Percentiles rank a stretch among this genome's conserved stretches.
These are phyloP conservation scores for Fonsecaea erecta DNA, from an alignment of 2,329 filamentous ascomycete species.

Conservation along the genomic window DNA sequence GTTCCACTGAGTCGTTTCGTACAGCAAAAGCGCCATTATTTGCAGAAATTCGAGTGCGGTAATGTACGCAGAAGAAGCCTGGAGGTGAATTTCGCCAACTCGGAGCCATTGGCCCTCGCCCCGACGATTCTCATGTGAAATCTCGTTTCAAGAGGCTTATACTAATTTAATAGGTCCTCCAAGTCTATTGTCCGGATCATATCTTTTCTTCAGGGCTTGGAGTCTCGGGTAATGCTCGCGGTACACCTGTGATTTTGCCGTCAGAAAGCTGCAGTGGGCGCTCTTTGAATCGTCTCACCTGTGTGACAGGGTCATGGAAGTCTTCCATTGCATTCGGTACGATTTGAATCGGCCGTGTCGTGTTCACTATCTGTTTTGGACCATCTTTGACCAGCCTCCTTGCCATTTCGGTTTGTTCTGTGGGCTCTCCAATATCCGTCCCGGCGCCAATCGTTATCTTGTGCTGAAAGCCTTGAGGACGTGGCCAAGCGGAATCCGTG, in stretches of 20 bases:
- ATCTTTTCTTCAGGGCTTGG: slow-evolving; percentile 11
- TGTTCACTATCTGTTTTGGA: neutral
- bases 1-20: slow-evolving; percentile 8
- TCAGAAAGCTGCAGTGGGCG: neutral
- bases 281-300: neutral
- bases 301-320: slow-evolving; percentile 5
- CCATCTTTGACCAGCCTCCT: slow-evolving; percentile 7
- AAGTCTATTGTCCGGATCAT: slow-evolving; percentile 7
- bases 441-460: slow-evolving; percentile 12
- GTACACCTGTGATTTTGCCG: slow-evolving; percentile 3
- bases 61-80: neutral
- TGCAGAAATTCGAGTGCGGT: slow-evolving; percentile 16
- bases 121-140: neutral
- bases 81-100: neutral
- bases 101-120: neutral
- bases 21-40: slow-evolving; percentile 11
- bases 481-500: slow-evolving; percentile 12
- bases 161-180: neutral
- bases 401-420: neutral
- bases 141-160: neutral
- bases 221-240: slow-evolving; percentile 7
- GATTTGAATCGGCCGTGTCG: neutral
- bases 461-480: slow-evolving; percentile 10
- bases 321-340: slow-evolving; percentile 8
- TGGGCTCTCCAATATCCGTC: slow-evolving; percentile 3